Evolutionary conservation across 768 basidiomycete genomes (phyloP).

Genomic region (Suillus hirtellus): DNA sequence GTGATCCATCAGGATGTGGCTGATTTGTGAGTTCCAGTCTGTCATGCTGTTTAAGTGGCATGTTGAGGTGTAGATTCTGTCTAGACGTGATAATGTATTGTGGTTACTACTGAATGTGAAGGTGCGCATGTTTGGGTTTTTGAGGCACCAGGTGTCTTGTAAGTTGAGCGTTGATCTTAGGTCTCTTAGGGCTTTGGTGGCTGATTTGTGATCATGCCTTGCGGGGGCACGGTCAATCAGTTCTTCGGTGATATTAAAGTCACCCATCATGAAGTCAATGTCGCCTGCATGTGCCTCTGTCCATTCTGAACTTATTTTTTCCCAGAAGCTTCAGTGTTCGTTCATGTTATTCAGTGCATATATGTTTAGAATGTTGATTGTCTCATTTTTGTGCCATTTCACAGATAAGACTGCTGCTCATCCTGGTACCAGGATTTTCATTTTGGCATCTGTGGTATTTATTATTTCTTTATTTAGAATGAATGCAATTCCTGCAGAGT

Average conservation of each 20-base stretch:
- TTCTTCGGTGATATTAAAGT: background rate
- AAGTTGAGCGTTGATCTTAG: too few species aligned
- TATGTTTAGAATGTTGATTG: slow-evolving; percentile 16
- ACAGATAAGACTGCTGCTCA: slow-evolving; percentile 12
- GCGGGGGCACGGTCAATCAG: background rate
- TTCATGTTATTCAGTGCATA: slow-evolving; percentile 20
- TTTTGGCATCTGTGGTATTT: accelerated
- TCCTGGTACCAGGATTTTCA: slow-evolving; percentile 15
- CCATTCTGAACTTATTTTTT: background rate
- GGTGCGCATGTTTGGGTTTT: too few species aligned
- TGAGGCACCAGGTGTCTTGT: too few species aligned
- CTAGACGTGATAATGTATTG: too few species aligned
- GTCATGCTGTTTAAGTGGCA: too few species aligned
- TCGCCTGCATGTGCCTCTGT: background rate
- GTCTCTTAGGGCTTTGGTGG: too few species aligned
- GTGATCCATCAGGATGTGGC: too few species aligned
- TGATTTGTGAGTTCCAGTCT: too few species aligned
- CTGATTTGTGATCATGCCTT: too few species aligned
- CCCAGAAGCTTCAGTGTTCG: slow-evolving; percentile 17
- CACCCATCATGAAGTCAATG: background rate
- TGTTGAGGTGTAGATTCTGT: too few species aligned
- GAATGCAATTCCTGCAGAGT: slow-evolving; percentile 19
- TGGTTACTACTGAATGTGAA: too few species aligned
- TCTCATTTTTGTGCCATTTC: slow-evolving; percentile 17
- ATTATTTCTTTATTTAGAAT: slow-evolving; percentile 18